A percentile compares a stretch with the other conserved stretches of the same genome.
These are phyloP conservation scores for Helenozyma baotianmanensis DNA, from an alignment of 805 yeast genomes.

Conservation along the genomic window DNA sequence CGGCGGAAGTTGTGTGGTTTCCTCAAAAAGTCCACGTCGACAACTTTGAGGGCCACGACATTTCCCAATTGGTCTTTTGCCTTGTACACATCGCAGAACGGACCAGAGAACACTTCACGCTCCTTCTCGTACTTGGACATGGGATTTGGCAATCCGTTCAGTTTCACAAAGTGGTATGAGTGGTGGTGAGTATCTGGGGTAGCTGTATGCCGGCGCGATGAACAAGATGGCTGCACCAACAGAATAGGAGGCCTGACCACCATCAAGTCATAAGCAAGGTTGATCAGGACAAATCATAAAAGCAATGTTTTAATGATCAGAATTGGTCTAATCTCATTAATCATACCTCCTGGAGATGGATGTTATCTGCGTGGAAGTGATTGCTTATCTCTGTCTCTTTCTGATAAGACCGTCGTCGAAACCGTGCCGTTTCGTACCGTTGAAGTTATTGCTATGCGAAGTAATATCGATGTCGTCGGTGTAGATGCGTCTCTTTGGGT, in stretches of 20 bases:
- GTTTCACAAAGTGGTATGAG: too few relatives aligned
- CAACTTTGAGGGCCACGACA: conserved; percentile 31
- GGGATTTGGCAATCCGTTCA: too few relatives aligned
- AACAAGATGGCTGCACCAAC: too few relatives aligned
- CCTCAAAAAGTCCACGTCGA: conserved; percentile 31
- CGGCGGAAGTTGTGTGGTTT: conserved; percentile 34
- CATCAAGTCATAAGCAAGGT: too few relatives aligned
- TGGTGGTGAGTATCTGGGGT: too few relatives aligned
- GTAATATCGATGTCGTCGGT: conserved; percentile 80
- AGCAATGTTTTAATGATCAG: too few relatives aligned
- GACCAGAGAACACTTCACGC: conserved; percentile 28
- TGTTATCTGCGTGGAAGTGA: too few relatives aligned
- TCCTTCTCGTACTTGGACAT: conserved; percentile 15
- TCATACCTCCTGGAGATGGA: too few relatives aligned
- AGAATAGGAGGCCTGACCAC: too few relatives aligned
- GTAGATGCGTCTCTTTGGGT: conserved; percentile 83
- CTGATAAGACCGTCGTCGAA: conserved; percentile 4
- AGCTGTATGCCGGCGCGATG: too few relatives aligned
- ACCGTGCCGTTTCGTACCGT: conserved; percentile 23
- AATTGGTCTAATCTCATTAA: too few relatives aligned
- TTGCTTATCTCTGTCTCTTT: conserved; percentile 8
- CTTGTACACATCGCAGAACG: conserved; percentile 29
- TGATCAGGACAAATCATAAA: too few relatives aligned
- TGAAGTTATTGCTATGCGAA: conserved; percentile 22
- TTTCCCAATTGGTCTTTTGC: conserved; percentile 15